phyloP scores from a whole-genome alignment of 371 early-diverging fungal genomes.

The Mucor ambiguus region DNA sequence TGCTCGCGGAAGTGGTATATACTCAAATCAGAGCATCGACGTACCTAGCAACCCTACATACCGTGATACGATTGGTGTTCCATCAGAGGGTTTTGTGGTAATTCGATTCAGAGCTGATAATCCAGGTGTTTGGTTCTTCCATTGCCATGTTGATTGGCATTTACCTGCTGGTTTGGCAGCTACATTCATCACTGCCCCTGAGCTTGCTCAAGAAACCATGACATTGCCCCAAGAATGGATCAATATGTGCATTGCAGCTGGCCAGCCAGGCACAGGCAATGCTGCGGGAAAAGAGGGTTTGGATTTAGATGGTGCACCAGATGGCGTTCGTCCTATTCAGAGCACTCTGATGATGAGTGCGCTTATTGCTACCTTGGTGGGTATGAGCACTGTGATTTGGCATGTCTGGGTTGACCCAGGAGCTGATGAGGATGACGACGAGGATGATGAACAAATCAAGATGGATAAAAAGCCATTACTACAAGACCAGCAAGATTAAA shows the following conservation, averaged over 20 bases:
- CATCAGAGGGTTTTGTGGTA: slow-evolving; percentile 56
- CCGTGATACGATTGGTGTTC: slow-evolving; percentile 66
- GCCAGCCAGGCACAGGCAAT: slow-evolving; percentile 46
- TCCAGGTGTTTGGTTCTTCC: slow-evolving; percentile 70
- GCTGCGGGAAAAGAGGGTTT: slow-evolving; percentile 64
- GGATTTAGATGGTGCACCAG: slow-evolving; percentile 49
- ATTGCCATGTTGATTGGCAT: slow-evolving; percentile 32
- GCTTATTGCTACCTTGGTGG: slow-evolving; percentile 66
- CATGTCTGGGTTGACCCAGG: slow-evolving; percentile 46
- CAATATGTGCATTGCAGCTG: slow-evolving; percentile 55
- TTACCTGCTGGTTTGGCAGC: slow-evolving; percentile 46
- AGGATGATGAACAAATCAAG: not conserved
- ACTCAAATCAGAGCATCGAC: not conserved
- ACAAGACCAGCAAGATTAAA: not conserved
- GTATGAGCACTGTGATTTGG: slow-evolving; percentile 71
- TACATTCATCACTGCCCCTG: slow-evolving; percentile 67
- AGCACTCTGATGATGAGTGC: slow-evolving; percentile 59
- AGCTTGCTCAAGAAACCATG: slow-evolving; percentile 25
- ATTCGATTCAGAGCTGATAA: slow-evolving; percentile 66
- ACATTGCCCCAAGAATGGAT: slow-evolving; percentile 32
- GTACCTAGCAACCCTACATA: slow-evolving; percentile 51
- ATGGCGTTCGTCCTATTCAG: slow-evolving; percentile 49
- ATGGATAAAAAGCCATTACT: slow-evolving; percentile 5
- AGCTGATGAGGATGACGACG: slow-evolving; percentile 32
- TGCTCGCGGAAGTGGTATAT: slow-evolving; percentile 35